Evolutionary conservation across 2,329 filamentous ascomycete genomes (phyloP), one percentile per base, ranked within the genome.

Genomic region (Beauveria bassiana): DNA sequence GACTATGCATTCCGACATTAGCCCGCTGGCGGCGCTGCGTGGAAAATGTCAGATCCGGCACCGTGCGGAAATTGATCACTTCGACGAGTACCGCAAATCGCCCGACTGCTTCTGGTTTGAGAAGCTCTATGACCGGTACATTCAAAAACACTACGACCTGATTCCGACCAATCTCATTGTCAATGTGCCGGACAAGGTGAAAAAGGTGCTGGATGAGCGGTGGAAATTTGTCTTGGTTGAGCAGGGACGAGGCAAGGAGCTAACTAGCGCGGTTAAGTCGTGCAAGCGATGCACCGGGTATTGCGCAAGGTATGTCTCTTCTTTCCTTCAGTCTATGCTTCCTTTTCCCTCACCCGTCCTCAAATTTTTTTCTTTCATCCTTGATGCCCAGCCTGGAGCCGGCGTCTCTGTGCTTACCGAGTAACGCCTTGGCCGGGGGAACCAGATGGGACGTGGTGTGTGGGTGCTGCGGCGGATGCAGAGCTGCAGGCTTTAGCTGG

Each of bases 1-100:
- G 65, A 96, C 95, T 34, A 99, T 99, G 95, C 95, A 99, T 75
- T 98, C 95, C 28, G 95, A 99, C 78, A 89, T 92, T 64, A 96
- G 91, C 72, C 95, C 95, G 62, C 81, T 99, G 69, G 92, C 92
- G 56, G 91, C 95, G 51, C 80, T 99, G 68, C 91, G 95, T 70
- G 95, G 95, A 67, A 96, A 96, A 78, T 98, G 93, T 75, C 86
- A 88, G 66, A 95, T 99, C 73, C 83, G 85, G 73, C 95, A 99
- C 78, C 87, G 90, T 68, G 89, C 87, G 65, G 92, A 98, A 73
- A 93, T 98, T 64, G 77, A 84, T 42, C 87, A 90, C 70, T 77
- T 97, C 66, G 90, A 96, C 62, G 85, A 87, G 58, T 96, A 93
- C 73, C 90, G 93, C 72, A 93, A 90, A 73, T 85, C 81, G 28